Conservation (phyloP, 148 eudicot species). For the Rhododendron ferrugineum region DNA sequence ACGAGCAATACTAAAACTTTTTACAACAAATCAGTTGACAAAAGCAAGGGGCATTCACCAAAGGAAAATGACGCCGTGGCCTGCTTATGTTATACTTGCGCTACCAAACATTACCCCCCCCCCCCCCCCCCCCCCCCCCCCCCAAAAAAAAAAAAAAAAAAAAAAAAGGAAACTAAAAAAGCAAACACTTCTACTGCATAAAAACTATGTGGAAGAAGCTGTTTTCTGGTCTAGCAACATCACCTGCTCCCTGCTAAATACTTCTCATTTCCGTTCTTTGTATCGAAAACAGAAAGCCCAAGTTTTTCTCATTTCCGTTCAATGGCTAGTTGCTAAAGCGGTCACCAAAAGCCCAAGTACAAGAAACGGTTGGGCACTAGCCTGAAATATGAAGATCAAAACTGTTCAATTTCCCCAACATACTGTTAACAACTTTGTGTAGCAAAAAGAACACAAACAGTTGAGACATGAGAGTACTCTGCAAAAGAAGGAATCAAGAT, state of each 20-base stretch:
- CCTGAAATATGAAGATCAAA: constrained; percentile 38
- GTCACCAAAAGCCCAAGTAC: constrained; percentile 83
- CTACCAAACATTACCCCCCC: not conserved
- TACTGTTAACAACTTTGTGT: not conserved
- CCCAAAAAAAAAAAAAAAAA: too few species aligned
- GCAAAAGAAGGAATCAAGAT: not conserved
- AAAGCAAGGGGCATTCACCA: not conserved
- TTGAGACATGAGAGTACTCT: not conserved
- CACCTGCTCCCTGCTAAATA: not conserved
- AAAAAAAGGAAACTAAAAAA: not conserved
- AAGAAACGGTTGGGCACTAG: constrained; percentile 92
- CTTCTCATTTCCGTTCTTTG: not conserved
- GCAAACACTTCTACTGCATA: not conserved
- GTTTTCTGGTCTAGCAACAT: not conserved
- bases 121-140: too few species aligned
- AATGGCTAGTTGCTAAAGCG: constrained; percentile 74
- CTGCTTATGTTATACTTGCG: not conserved
- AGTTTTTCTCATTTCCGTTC: not conserved
- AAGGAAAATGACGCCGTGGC: not conserved
- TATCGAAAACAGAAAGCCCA: too few species aligned
- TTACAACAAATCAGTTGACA: not conserved
- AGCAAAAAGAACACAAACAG: not conserved
- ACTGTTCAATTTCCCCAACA: not conserved
- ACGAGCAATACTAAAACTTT: not conserved
- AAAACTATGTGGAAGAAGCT: not conserved